Percentiles rank a stretch among this genome's conserved stretches.
Conservation (phyloP, 306 rosid species). For the Prunus dulcis region DNA sequence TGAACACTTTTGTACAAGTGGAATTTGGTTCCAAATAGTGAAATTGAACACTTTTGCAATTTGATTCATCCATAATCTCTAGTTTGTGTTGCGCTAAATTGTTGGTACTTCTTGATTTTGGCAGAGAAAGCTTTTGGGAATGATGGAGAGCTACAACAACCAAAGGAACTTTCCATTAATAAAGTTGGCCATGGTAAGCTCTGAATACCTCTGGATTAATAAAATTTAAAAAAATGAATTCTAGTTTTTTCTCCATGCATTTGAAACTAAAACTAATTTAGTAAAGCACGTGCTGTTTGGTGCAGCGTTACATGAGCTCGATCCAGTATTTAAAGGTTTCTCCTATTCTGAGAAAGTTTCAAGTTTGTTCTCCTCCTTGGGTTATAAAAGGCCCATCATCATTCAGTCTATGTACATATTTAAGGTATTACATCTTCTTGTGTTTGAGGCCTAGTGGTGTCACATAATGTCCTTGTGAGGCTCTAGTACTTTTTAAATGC, state of each 20-base stretch:
- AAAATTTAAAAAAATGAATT: background rate
- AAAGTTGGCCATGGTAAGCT: constrained; percentile 90
- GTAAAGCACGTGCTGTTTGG: constrained; percentile 7
- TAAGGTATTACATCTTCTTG: constrained; percentile 53
- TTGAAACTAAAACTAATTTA: background rate
- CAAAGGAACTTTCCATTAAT: constrained; percentile 78
- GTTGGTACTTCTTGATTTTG: constrained; percentile 20
- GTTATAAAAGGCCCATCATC: constrained; percentile 70
- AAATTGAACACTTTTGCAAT: background rate
- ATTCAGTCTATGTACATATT: constrained; percentile 96
- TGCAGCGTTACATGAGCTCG: constrained; percentile 84
- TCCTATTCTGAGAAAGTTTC: constrained; percentile 67
- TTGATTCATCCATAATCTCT: background rate
- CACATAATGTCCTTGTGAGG: background rate
- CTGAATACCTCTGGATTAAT: background rate
- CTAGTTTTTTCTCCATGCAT: background rate
- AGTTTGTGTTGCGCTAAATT: background rate
- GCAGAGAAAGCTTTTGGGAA: constrained; percentile 89
- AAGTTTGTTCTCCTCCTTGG: constrained; percentile 63
- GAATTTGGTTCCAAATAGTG: background rate
- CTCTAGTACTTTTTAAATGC: background rate
- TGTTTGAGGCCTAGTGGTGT: background rate
- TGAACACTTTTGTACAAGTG: background rate
- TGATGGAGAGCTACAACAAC: constrained; percentile 81
- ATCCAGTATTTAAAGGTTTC: constrained; percentile 71